A percentile compares a stretch with the other conserved stretches of the same genome.
These are phyloP conservation scores for Malus hybrid DNA, from an alignment of 331 rosid species.

Conservation along the genomic window DNA sequence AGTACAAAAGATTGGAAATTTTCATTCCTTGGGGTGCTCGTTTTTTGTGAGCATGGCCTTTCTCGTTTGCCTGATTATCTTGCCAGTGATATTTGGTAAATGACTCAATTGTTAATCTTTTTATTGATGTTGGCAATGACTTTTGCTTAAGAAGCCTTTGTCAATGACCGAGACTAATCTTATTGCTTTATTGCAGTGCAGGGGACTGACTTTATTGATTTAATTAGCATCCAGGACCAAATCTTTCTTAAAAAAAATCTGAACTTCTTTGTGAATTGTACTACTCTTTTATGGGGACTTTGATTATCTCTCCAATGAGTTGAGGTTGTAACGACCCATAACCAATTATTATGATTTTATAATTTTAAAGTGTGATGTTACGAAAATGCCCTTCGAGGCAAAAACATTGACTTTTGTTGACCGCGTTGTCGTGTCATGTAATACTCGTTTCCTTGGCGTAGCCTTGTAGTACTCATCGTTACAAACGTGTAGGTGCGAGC, in stretches of 20 bases:
- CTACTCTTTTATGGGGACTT: neutral
- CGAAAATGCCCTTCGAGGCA: too few relatives aligned
- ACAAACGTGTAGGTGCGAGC: too few relatives aligned
- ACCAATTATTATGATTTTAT: too few relatives aligned
- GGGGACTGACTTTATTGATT: slow-evolving; percentile 26
- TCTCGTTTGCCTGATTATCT: slow-evolving; percentile 65
- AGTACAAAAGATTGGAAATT: slow-evolving; percentile 28
- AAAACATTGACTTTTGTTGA: too few relatives aligned
- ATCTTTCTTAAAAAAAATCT: neutral
- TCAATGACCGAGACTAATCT: slow-evolving; percentile 11
- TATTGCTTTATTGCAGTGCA: slow-evolving; percentile 54
- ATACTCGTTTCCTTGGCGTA: too few relatives aligned
- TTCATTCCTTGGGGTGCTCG: slow-evolving; percentile 82
- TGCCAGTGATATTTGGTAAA: slow-evolving; percentile 84
- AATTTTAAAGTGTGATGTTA: too few relatives aligned
- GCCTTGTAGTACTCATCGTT: too few relatives aligned
- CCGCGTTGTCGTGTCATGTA: too few relatives aligned
- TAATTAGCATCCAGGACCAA: too few relatives aligned
- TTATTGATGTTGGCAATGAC: neutral
- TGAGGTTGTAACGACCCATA: too few relatives aligned
- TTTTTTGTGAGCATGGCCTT: slow-evolving; percentile 94
- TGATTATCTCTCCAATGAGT: slow-evolving; percentile 1
- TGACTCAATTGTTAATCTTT: slow-evolving; percentile 2
- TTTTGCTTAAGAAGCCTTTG: slow-evolving; percentile 6
- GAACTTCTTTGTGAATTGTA: neutral